Evolutionary conservation across 257 asterid species (phyloP), one percentile per base, ranked within the genome.

Genomic region (Prunella vulgaris): DNA sequence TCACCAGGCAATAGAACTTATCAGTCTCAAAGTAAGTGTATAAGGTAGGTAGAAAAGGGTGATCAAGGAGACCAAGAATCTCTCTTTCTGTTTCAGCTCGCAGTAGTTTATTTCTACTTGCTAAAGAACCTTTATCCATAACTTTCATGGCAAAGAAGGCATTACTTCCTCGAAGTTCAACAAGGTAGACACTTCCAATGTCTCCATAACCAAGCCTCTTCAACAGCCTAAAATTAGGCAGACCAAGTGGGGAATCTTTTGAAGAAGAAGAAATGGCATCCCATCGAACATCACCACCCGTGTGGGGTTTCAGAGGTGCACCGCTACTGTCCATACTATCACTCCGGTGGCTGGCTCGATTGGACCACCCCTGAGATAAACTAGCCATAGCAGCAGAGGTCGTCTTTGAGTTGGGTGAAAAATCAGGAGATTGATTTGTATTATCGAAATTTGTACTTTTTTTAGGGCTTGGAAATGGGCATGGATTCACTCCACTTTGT

Each of bases 271-370:
- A 80, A 28, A 92, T 76, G 14, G 97, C 97, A 73, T 90, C 98
- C 98, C 98, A 92, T 70, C 98, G 79, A 56, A 84, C 82, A 75
- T 92, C 98, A 15, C 98, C 98, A 28, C 98, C 98, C 5, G 97
- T 92, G 75, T 92, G 97, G 73, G 97, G 96, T 81, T 68, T 82
- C 6, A 92, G 76, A 33, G 92, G 87, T 8, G 87, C 78, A 56
- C 76, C 3, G 1, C 85, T 60, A 70, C 95, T 84, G 72, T 90
- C 93, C 65, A 88, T 17, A 70, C 93, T 88, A 72, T 84, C 89
- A 57, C 88, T 84, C 5, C 93, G 82, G 63, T 64, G 68, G 75
- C 82, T 74, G 60, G 70, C 74, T 10, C 86, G 76, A 18, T 82
- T 60, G 64, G 46, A 60, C 79, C 86, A 66, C 4, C 87, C 70